Percentiles rank a stretch among this genome's conserved stretches.
Conservation (phyloP, 192 early-diverging fungal genomes). For the Coemansia sp. region DNA sequence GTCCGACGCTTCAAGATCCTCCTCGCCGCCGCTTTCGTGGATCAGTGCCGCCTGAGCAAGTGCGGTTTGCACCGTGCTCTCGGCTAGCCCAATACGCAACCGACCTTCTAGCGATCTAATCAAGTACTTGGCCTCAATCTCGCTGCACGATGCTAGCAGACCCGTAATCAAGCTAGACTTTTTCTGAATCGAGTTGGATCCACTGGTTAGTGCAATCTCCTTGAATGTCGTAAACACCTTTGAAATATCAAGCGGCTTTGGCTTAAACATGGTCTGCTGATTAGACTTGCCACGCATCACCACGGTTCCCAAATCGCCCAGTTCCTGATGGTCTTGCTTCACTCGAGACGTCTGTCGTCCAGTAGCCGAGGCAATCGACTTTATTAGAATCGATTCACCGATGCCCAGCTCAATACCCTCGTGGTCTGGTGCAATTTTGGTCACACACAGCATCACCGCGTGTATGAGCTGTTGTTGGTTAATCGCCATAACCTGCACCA, state of each 20-base stretch:
- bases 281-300: conserved; percentile 83
- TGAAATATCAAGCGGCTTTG: conserved; percentile 75
- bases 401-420: conserved; percentile 95
- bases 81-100: conserved; percentile 93
- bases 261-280: conserved; percentile 81
- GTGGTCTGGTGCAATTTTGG: conserved; percentile 91
- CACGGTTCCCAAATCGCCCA: conserved; percentile 89
- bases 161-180: conserved; percentile 77
- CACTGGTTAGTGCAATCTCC: conserved; percentile 81
- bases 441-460: conserved; percentile 88
- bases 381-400: conserved; percentile 90
- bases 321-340: conserved; percentile 72
- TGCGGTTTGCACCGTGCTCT: conserved; percentile 84
- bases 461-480: conserved; percentile 49
- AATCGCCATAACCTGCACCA: conserved; percentile 37
- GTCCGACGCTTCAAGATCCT: conserved; percentile 18
- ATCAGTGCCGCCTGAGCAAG: conserved; percentile 83
- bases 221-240: conserved; percentile 84
- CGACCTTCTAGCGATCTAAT: conserved; percentile 85
- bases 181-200: conserved; percentile 58
- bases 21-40: conserved; percentile 46
- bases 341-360: conserved; percentile 72
- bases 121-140: conserved; percentile 83
- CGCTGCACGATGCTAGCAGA: conserved; percentile 72
- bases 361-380: conserved; percentile 88